phyloP scores from a whole-genome alignment of 768 basidiomycete genomes.

The Termitomyces sp. region DNA sequence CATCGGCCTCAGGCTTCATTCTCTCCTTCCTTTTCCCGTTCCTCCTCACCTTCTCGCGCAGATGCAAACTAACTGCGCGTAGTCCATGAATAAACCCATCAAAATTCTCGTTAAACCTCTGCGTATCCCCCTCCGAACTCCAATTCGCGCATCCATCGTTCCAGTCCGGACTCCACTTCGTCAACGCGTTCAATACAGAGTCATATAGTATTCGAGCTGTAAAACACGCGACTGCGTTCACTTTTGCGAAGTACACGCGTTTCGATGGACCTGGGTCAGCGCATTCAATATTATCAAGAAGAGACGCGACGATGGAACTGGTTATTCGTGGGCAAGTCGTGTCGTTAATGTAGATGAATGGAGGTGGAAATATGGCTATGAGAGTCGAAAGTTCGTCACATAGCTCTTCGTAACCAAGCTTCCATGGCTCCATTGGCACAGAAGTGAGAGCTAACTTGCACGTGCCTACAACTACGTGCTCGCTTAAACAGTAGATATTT shows the following conservation, averaged over 20 bases:
- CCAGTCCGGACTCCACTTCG: slow-evolving; percentile 54
- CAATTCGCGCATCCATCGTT: slow-evolving; percentile 58
- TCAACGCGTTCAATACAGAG: slow-evolving; percentile 55
- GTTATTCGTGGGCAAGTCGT: slow-evolving; percentile 44
- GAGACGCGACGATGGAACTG: slow-evolving; percentile 32
- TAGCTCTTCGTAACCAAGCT: slow-evolving; percentile 17
- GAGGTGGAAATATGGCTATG: slow-evolving; percentile 31
- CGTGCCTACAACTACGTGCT: neutral
- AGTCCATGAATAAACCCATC: slow-evolving; percentile 72
- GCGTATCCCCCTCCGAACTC: slow-evolving; percentile 31
- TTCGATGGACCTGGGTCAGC: slow-evolving; percentile 15
- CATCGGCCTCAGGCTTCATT: slow-evolving; percentile 13
- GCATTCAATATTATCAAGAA: slow-evolving; percentile 23
- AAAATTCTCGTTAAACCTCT: slow-evolving; percentile 58
- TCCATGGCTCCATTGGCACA: neutral
- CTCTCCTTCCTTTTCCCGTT: slow-evolving; percentile 23
- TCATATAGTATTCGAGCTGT: slow-evolving; percentile 62
- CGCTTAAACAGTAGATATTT: no score
- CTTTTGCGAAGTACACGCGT: slow-evolving; percentile 35
- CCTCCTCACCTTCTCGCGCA: slow-evolving; percentile 13
- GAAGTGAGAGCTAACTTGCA: neutral
- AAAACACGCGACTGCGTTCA: slow-evolving; percentile 59
- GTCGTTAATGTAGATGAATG: slow-evolving; percentile 69
- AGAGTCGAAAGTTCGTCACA: slow-evolving; percentile 26
- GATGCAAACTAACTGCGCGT: slow-evolving; percentile 28